Conservation (phyloP, 2,329 filamentous ascomycete genomes). For the Phyllosticta citrichinensis region DNA sequence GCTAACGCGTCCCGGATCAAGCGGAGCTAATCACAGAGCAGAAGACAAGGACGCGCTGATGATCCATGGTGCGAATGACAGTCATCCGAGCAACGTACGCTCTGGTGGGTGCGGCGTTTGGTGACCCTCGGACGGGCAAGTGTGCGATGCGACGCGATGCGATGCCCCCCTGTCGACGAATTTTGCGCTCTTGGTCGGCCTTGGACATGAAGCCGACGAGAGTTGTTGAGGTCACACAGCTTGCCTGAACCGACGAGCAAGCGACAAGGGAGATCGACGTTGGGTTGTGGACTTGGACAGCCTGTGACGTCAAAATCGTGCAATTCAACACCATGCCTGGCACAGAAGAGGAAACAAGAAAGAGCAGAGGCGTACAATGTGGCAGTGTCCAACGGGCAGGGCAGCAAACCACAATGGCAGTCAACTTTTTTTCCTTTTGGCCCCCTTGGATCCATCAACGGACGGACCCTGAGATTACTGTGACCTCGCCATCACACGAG, state of each 20-base stretch:
- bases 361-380: not conserved
- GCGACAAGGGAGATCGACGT: not conserved
- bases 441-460: not conserved
- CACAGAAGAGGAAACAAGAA: not conserved
- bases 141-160: not conserved
- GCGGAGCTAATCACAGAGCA: not conserved
- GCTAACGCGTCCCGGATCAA: not conserved
- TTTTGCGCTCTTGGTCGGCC: not conserved
- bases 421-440: not conserved
- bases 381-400: not conserved
- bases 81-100: not conserved
- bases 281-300: not conserved
- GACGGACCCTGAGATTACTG: not conserved
- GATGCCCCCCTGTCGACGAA: not conserved
- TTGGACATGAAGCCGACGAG: not conserved
- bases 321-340: not conserved
- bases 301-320: not conserved
- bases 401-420: not conserved
- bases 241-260: not conserved
- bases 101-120: not conserved
- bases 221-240: not conserved
- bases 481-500: not conserved
- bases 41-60: not conserved
- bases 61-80: not conserved
- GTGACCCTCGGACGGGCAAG: not conserved